Percentiles rank a stretch among this genome's conserved stretches.
phyloP scores from a whole-genome alignment of 192 early-diverging fungal species.

The Pilaira anomala region DNA sequence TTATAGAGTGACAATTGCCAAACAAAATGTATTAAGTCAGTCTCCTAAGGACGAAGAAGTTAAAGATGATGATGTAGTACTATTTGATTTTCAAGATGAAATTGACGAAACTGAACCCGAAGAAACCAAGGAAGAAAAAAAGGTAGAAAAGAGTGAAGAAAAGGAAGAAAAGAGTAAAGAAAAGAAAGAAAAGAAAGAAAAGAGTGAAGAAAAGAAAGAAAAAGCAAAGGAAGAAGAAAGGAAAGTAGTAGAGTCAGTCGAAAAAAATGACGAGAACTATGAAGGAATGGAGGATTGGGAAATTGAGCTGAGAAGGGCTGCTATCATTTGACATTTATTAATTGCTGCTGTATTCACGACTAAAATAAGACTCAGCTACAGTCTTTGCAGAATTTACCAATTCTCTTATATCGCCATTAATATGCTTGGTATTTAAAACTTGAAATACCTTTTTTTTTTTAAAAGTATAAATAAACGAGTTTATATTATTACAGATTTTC shows the following conservation, averaged over 20 bases:
- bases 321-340: constrained; percentile 10
- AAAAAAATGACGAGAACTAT: background rate
- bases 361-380: constrained; percentile 19
- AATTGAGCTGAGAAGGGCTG: constrained; percentile 28
- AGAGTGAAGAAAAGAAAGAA: background rate
- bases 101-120: background rate
- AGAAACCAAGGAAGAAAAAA: constrained; percentile 8
- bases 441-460: background rate
- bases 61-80: constrained; percentile 19
- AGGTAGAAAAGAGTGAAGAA: background rate
- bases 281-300: constrained; percentile 43
- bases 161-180: background rate
- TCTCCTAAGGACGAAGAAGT: background rate
- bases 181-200: background rate
- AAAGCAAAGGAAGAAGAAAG: background rate
- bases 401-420: background rate
- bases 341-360: constrained; percentile 17
- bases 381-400: constrained; percentile 1
- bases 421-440: background rate
- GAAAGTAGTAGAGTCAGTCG: background rate
- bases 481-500: background rate
- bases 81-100: constrained; percentile 23
- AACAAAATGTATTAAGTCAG: constrained; percentile 44
- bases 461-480: background rate
- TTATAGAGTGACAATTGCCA: constrained; percentile 58